Conservation (phyloP, 1,284 basidiomycete genomes). For the Waitea zeae region DNA sequence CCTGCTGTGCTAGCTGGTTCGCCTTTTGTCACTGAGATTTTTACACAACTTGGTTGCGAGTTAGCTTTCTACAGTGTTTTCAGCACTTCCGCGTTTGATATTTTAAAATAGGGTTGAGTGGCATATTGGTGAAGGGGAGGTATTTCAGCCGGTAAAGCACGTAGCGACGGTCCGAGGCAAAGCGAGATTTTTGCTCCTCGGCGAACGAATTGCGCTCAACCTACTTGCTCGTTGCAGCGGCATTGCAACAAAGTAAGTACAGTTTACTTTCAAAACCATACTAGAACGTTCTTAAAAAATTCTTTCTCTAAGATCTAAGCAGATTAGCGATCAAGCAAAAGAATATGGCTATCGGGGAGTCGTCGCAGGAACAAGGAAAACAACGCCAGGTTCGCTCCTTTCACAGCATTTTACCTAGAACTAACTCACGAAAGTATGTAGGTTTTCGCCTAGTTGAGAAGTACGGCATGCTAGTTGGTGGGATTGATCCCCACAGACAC, state of each 20-base stretch:
- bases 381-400: constrained; percentile 68
- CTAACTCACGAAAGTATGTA: constrained; percentile 12
- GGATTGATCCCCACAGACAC: constrained; percentile 92
- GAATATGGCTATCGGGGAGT: constrained; percentile 74
- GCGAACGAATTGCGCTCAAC: constrained; percentile 91
- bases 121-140: constrained; percentile 77
- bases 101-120: constrained; percentile 69
- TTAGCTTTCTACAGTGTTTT: constrained; percentile 21
- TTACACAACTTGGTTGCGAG: constrained; percentile 80
- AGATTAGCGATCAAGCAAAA: constrained; percentile 68
- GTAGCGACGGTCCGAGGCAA: constrained; percentile 88
- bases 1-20: constrained; percentile 81
- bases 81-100: too few relatives aligned
- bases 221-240: constrained; percentile 91
- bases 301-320: constrained; percentile 73
- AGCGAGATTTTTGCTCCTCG: constrained; percentile 79
- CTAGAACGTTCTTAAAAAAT: too few relatives aligned
- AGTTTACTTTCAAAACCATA: too few relatives aligned
- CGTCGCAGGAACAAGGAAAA: constrained; percentile 94
- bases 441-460: constrained; percentile 96
- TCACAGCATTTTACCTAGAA: constrained; percentile 21
- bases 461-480: constrained; percentile 97
- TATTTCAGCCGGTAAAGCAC: constrained; percentile 67
- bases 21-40: constrained; percentile 93
- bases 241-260: constrained; percentile 78